Evolutionary conservation across 2,329 filamentous ascomycete genomes (phyloP).

Genomic region (Hypoxylon sp.): DNA sequence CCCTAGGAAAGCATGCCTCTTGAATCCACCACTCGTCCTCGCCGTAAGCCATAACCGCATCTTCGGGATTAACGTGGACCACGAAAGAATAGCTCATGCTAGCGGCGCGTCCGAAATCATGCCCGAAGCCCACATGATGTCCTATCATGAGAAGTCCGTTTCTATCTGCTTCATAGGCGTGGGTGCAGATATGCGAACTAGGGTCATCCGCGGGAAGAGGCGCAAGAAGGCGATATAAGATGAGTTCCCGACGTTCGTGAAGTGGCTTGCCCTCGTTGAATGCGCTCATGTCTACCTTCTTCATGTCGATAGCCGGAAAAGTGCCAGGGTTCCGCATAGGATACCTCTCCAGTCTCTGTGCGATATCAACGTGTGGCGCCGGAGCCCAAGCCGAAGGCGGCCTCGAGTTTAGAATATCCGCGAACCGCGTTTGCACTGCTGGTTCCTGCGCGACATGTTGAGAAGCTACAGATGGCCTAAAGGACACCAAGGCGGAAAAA

Average conservation of each 20-base stretch:
- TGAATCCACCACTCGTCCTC: slow-evolving; percentile 63
- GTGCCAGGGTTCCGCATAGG: slow-evolving; percentile 51
- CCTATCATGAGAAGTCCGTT: slow-evolving; percentile 62
- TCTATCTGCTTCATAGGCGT: slow-evolving; percentile 62
- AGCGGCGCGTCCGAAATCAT: slow-evolving; percentile 52
- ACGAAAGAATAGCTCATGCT: slow-evolving; percentile 62
- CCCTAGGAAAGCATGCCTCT: slow-evolving; percentile 59
- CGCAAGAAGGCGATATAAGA: slow-evolving; percentile 58
- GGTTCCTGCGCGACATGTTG: slow-evolving; percentile 52
- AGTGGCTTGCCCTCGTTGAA: slow-evolving; percentile 55
- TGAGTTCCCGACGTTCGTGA: slow-evolving; percentile 57
- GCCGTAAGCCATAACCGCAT: slow-evolving; percentile 55
- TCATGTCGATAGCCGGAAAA: slow-evolving; percentile 62
- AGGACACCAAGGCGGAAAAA: slow-evolving; percentile 62
- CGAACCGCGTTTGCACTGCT: slow-evolving; percentile 55
- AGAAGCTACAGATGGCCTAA: slow-evolving; percentile 54
- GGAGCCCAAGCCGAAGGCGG: slow-evolving; percentile 55
- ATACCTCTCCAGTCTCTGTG: slow-evolving; percentile 49
- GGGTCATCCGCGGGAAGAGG: slow-evolving; percentile 52
- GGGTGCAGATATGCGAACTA: slow-evolving; percentile 57
- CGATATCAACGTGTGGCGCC: slow-evolving; percentile 57
- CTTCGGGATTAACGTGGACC: slow-evolving; percentile 59
- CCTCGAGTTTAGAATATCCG: slow-evolving; percentile 50
- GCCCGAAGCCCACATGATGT: slow-evolving; percentile 59
- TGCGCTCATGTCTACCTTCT: slow-evolving; percentile 60